Evolutionary conservation across 2,329 filamentous ascomycete species (phyloP), one percentile per base, ranked within the genome.

Genomic region (Knoxdaviesia proteae): DNA sequence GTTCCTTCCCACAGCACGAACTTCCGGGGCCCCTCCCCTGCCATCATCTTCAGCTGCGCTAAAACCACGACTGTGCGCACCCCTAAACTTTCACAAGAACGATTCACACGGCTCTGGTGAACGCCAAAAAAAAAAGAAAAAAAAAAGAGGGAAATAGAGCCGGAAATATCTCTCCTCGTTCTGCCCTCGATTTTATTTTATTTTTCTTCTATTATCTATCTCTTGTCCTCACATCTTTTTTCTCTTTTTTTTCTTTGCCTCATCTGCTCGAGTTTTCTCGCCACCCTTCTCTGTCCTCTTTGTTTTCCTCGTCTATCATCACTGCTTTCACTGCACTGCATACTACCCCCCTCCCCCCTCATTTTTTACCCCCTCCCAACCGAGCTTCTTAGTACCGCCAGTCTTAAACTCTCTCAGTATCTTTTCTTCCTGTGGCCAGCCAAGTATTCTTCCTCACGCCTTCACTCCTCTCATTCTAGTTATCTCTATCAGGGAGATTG

Each of bases 201-300:
- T 20, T 20, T 20, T 20, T 20, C 7, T 20, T 9, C n/a, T 34
- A 20, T 42, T 20, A 32, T 38, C 36, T 42, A 34, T 42, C 34
- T 42, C 38, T 29, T 38, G 40, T 48, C 44, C 42, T 47, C 44
- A 47, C 44, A 45, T 48, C 33, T 20, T 20, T 34, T 11, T 35
- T 30, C 40, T 7, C 20, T 31, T 6, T 39, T 32, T 29, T 39
- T 39, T 31, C 20, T 20, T 39, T 39, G 30, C 29, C 32, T 39
- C 38, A 9, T 39, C 40, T 11, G 29, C 11, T 32, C 41, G 32
- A n/a, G 7, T n/a, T 20, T 11, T 20, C 20, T 6, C 29, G 6
- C 11, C 10, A 6, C 10, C 11, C 29, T 42, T 3, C n/a, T 38
- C 32, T 34, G 32, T 32, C 8, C 20, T 42, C 32, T 37, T 42